phyloP scores from a whole-genome alignment of 176 grass and related monocot species.

The Saccharum spontaneum region DNA sequence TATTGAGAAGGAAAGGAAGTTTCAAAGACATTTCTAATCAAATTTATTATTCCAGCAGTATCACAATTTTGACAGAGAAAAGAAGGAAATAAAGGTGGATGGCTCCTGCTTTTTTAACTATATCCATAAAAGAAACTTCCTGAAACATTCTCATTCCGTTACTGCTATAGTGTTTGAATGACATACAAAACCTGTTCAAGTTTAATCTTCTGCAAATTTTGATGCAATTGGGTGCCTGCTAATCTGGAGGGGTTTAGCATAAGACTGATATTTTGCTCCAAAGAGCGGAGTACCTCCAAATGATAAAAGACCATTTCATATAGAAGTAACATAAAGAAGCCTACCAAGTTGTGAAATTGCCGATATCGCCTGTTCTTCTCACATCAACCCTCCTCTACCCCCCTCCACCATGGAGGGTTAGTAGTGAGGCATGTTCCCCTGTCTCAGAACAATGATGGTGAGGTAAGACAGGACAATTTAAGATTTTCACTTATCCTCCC shows the following conservation, averaged over 20 bases:
- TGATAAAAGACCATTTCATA: constrained; percentile 45
- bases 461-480: constrained; percentile 53
- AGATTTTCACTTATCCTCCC: neutral
- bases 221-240: constrained; percentile 3
- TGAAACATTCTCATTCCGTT: neutral
- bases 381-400: constrained; percentile 75
- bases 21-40: neutral
- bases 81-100: neutral
- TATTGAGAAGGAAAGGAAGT: neutral
- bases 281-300: constrained; percentile 29
- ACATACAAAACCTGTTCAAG: neutral
- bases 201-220: constrained; percentile 11
- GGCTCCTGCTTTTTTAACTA: neutral
- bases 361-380: constrained; percentile 69
- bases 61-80: neutral
- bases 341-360: constrained; percentile 67
- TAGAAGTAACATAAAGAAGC: constrained; percentile 55
- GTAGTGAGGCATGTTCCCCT: constrained; percentile 80
- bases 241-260: constrained; percentile 12
- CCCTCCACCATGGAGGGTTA: constrained; percentile 57
- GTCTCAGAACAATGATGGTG: constrained; percentile 76
- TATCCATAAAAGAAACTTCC: constrained; percentile 21
- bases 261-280: constrained; percentile 15
- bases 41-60: neutral
- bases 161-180: neutral